A percentile compares a stretch with the other conserved stretches of the same genome.
Conservation (phyloP, 208 protist species). For the Trypanosoma congolense region DNA sequence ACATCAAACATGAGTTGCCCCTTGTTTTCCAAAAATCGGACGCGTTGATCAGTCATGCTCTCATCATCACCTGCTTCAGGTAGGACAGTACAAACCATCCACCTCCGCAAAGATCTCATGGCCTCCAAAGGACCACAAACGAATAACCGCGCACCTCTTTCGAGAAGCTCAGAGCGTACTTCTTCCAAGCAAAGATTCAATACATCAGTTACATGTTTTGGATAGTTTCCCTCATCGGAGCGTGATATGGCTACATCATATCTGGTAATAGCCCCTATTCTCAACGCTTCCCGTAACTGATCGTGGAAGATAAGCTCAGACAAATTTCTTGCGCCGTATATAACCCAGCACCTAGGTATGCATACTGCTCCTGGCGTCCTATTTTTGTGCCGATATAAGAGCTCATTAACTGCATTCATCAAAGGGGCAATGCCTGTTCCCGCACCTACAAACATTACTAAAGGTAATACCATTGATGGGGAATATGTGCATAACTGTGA, state of each 20-base stretch:
- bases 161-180: slow-evolving; percentile 26
- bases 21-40: slow-evolving; percentile 49
- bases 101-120: slow-evolving; percentile 41
- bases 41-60: slow-evolving; percentile 58
- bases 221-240: neutral
- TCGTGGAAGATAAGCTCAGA: slow-evolving; percentile 70
- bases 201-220: slow-evolving; percentile 63
- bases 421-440: slow-evolving; percentile 81
- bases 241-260: slow-evolving; percentile 70
- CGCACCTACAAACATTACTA: slow-evolving; percentile 57
- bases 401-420: slow-evolving; percentile 57
- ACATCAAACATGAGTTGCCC: slow-evolving; percentile 66
- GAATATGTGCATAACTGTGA: neutral
- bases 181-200: slow-evolving; percentile 25
- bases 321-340: slow-evolving; percentile 60
- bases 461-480: slow-evolving; percentile 8
- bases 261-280: slow-evolving; percentile 35
- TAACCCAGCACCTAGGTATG: slow-evolving; percentile 50
- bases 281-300: slow-evolving; percentile 34
- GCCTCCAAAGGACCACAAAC: slow-evolving; percentile 60
- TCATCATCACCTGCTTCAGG: slow-evolving; percentile 62
- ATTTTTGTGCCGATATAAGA: slow-evolving; percentile 26
- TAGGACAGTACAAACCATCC: slow-evolving; percentile 44
- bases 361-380: neutral
- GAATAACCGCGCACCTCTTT: slow-evolving; percentile 43